phyloP scores from a whole-genome alignment of 2,329 filamentous ascomycete genomes.

The Neonectria coccinea region DNA sequence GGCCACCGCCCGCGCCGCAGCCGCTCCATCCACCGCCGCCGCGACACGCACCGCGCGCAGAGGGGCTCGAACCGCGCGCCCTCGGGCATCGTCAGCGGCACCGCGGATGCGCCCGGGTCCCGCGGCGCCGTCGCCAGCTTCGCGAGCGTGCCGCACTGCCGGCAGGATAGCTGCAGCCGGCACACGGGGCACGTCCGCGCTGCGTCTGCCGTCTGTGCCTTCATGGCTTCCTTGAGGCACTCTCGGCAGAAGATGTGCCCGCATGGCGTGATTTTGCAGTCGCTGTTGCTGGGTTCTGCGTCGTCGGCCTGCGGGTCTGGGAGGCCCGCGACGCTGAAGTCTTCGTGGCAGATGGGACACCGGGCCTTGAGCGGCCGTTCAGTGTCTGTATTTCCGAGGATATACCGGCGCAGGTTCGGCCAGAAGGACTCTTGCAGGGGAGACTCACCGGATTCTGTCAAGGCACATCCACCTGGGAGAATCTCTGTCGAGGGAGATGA shows the following conservation, averaged over 20 bases:
- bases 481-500: not conserved
- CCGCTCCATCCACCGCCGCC: constrained; percentile 1
- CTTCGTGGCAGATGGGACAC: constrained; percentile 38
- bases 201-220: not conserved
- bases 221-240: constrained; percentile 17
- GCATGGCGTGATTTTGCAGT: constrained; percentile 32
- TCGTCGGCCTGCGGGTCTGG: not conserved
- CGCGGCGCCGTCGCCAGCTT: not conserved
- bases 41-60: constrained; percentile 34
- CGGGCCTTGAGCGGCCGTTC: not conserved
- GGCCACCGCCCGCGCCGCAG: constrained; percentile 31
- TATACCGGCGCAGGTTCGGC: constrained; percentile 8
- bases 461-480: not conserved
- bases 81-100: constrained; percentile 16
- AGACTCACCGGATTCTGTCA: not conserved
- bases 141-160: constrained; percentile 10
- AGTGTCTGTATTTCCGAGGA: not conserved
- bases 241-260: constrained; percentile 40
- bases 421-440: constrained; percentile 5
- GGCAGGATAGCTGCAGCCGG: constrained; percentile 16
- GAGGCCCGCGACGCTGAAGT: constrained; percentile 22
- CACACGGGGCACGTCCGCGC: constrained; percentile 33
- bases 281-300: no score
- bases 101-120: not conserved
- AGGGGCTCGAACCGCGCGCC: not conserved